Percentiles rank a stretch among this genome's conserved stretches.
These are phyloP conservation scores for Suillus spraguei DNA, from an alignment of 768 basidiomycete genomes.

Conservation along the genomic window DNA sequence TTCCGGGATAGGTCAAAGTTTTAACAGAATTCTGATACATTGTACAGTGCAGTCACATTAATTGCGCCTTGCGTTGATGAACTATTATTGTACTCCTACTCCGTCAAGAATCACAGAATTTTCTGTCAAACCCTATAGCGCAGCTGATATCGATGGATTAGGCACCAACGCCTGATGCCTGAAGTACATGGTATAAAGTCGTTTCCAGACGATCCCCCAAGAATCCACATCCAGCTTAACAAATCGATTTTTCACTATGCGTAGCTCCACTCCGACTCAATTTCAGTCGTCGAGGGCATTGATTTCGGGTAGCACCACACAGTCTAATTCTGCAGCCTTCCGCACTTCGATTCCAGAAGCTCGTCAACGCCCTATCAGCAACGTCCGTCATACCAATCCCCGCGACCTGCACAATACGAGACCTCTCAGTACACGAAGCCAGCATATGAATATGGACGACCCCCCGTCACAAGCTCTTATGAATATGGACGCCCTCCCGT, in stretches of 20 bases:
- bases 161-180: background rate
- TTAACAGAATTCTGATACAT: background rate
- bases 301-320: background rate
- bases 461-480: background rate
- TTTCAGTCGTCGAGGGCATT: background rate
- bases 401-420: background rate
- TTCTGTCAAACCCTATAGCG: background rate
- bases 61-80: background rate
- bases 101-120: background rate
- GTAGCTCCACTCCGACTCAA: background rate
- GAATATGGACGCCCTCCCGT: background rate
- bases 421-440: background rate
- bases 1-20: background rate
- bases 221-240: too few relatives aligned
- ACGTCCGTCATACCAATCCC: conserved; percentile 4
- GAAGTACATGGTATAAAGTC: conserved; percentile 1
- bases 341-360: background rate
- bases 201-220: background rate
- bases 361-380: background rate
- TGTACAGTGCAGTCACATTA: background rate
- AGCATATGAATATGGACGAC: background rate
- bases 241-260: conserved; percentile 2
- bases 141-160: conserved; percentile 10
- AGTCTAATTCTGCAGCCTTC: background rate
- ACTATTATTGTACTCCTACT: background rate